phyloP scores from a whole-genome alignment of 2,329 filamentous ascomycete species.

The Colletotrichum salicis region DNA sequence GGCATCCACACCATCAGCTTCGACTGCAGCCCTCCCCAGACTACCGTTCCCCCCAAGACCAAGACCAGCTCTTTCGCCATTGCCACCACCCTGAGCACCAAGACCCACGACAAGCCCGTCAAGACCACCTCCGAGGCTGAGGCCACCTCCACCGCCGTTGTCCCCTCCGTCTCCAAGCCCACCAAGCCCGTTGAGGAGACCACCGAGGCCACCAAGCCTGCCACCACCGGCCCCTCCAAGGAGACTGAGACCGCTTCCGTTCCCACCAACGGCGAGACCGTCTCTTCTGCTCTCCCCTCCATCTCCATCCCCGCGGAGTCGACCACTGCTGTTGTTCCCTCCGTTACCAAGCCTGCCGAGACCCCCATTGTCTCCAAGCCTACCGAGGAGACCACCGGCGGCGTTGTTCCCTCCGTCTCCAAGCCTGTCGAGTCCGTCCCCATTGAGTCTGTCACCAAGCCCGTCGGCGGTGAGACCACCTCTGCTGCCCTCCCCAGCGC shows the following conservation, averaged over 20 bases:
- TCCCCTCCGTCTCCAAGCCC: slow-evolving; percentile 18
- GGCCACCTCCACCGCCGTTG: slow-evolving; percentile 37
- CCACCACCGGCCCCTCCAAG: slow-evolving; percentile 22
- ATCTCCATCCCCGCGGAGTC: slow-evolving; percentile 28
- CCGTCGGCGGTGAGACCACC: slow-evolving; percentile 33
- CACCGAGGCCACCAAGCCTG: slow-evolving; percentile 32
- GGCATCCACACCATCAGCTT: slow-evolving; percentile 80
- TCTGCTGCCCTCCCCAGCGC: slow-evolving; percentile 19
- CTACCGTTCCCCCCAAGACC: slow-evolving; percentile 30
- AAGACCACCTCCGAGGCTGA: slow-evolving; percentile 31
- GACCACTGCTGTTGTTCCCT: slow-evolving; percentile 31
- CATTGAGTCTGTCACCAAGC: slow-evolving; percentile 15
- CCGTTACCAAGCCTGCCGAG: slow-evolving; percentile 27
- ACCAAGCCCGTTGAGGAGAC: slow-evolving; percentile 36
- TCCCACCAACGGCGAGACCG: slow-evolving; percentile 15
- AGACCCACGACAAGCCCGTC: slow-evolving; percentile 34
- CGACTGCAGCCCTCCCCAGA: slow-evolving; percentile 64
- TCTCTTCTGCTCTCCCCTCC: slow-evolving; percentile 13
- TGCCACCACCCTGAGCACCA: slow-evolving; percentile 34
- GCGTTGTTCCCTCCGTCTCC: background rate
- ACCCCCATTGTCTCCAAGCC: slow-evolving; percentile 3
- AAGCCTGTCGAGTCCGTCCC: slow-evolving; percentile 21
- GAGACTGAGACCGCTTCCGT: slow-evolving; percentile 17
- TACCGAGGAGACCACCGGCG: slow-evolving; percentile 9
- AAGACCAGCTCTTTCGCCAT: slow-evolving; percentile 25